phyloP scores from a whole-genome alignment of 129 eudicot species.

The Tanacetum coccineum region DNA sequence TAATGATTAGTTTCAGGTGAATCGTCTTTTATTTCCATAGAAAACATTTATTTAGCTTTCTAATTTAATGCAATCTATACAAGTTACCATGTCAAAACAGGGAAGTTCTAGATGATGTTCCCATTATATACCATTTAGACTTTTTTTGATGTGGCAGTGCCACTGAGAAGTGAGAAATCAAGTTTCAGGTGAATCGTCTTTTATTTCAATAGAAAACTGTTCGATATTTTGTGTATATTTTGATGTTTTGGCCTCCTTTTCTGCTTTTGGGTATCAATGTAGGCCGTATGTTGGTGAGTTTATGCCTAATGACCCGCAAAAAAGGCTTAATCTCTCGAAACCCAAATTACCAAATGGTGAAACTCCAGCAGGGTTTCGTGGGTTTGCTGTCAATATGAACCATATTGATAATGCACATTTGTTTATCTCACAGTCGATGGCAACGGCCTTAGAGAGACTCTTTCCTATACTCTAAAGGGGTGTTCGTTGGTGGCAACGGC shows the following conservation, averaged over 20 bases:
- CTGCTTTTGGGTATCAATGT: conserved; percentile 15
- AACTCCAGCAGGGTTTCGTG: conserved; percentile 76
- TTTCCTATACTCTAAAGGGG: conserved; percentile 74
- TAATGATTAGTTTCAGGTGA: too few relatives aligned
- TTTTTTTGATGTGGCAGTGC: too few relatives aligned
- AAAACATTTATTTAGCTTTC: too few relatives aligned
- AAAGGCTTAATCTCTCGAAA: conserved; percentile 67
- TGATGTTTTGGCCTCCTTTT: not conserved
- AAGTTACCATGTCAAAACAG: too few relatives aligned
- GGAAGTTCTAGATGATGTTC: too few relatives aligned
- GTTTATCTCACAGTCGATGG: conserved; percentile 49
- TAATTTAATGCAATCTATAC: too few relatives aligned
- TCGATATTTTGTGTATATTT: conserved; percentile 8
- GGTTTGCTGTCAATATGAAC: conserved; percentile 89
- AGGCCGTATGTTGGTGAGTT: conserved; percentile 77
- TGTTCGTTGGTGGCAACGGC: too few relatives aligned
- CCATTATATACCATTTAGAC: too few relatives aligned
- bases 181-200: too few relatives aligned
- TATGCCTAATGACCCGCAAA: conserved; percentile 66
- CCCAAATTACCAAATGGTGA: conserved; percentile 76
- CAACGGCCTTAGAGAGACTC: conserved; percentile 83
- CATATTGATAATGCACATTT: conserved; percentile 44
- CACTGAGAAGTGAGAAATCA: too few relatives aligned
- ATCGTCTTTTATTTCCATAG: too few relatives aligned
- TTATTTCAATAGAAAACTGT: not conserved